Base-by-base conservation (phyloP, 371 early-diverging fungal species). In the Mucor velutinosus region DNA sequence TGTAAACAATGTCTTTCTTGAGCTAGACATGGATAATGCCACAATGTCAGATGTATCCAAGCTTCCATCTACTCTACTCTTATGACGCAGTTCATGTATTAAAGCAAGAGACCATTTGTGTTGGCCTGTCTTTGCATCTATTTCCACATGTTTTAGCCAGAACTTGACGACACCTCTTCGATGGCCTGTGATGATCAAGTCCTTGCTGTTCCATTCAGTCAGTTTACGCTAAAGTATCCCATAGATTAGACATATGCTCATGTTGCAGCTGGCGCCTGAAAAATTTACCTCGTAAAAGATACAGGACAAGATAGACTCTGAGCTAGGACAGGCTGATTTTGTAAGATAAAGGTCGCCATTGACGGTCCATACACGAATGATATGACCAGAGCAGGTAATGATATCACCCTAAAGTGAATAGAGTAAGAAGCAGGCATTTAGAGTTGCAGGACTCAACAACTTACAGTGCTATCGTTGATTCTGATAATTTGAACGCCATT, bases 271-370 rank as follows among this genome's bases (percentile, higher is more conserved):
- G 6, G 17, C 17, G 17, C 5, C 5, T 10, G 0, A 30, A 14
- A 12, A 35, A 12, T 65, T 64, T 71, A 86, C 86, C 53, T 89
- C 87, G 43, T 86, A 89, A 41, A 87, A 86, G 14, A 80, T 65
- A 65, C 87, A 84, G 21, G 86, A 85, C 37, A 85, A 73, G 60
- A 92, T 83, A 1, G 84, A 79, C 58, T 88, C 89, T 8, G 86
- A 81, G 49, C 82, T 80, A 57, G 87, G 77, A 25, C 88, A 82
- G 4, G 86, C 74, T 39, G 80, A 78, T 58, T 86, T 87, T 35
- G 83, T 74, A 12, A 87, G 55, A 27, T 91, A 82, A 35, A 90
- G 75, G 43, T 89, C 90, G 7, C 93, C 93, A 73, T 93, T 93
- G 37, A 93, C 83, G 4, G 82, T 85, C 91, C 91, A 93, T 5